phyloP scores from a whole-genome alignment of 208 protist genomes.

The Trypanosoma platydactyli region DNA sequence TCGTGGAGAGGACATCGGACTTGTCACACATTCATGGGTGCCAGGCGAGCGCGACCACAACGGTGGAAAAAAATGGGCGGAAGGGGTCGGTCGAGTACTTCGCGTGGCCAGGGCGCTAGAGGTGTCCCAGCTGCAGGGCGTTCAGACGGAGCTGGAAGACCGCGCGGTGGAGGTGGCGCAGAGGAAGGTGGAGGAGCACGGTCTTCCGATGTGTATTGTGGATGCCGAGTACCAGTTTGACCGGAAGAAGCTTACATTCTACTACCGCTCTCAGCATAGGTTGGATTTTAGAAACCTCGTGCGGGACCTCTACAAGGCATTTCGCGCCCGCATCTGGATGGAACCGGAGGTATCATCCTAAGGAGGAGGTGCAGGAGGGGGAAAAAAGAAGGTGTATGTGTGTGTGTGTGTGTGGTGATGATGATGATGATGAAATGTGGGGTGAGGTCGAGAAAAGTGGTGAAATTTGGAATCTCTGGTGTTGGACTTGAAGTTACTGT shows the following conservation, averaged over 20 bases:
- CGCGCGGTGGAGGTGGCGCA: constrained; percentile 84
- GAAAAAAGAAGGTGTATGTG: no score
- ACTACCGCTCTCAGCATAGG: constrained; percentile 83
- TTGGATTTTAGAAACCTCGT: constrained; percentile 91
- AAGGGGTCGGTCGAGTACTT: constrained; percentile 76
- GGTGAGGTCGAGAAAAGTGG: constrained; percentile 6
- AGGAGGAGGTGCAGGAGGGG: constrained; percentile 5
- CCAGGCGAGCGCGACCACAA: constrained; percentile 16
- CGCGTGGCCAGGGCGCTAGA: constrained; percentile 78
- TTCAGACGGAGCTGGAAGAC: constrained; percentile 86
- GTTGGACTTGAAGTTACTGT: not conserved
- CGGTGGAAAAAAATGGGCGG: constrained; percentile 42
- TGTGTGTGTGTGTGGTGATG: no score
- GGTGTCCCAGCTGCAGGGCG: constrained; percentile 83
- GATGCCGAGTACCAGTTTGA: constrained; percentile 94
- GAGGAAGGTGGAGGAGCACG: constrained; percentile 84
- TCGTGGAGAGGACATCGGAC: constrained; percentile 90
- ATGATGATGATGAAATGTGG: constrained; percentile 3
- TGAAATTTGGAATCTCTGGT: not conserved
- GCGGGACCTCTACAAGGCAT: constrained; percentile 89
- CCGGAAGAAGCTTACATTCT: constrained; percentile 92
- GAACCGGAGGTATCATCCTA: constrained; percentile 59
- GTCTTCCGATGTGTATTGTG: constrained; percentile 87
- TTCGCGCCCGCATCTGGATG: constrained; percentile 93
- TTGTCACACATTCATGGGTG: constrained; percentile 78